Conservation (phyloP, 176 grass and related monocot genomes). For the Calamus simplicifolius region DNA sequence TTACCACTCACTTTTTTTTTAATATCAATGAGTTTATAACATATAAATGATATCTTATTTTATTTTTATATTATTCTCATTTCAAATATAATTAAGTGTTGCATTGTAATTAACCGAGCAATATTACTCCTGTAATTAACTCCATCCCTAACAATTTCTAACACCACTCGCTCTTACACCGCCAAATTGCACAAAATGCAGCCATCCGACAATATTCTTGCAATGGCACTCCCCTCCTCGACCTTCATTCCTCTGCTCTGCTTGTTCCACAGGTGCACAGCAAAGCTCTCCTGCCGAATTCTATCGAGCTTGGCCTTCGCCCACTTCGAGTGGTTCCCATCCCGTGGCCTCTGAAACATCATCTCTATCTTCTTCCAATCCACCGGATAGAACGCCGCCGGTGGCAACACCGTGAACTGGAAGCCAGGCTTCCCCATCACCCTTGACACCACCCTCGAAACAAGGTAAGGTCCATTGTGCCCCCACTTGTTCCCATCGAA, state of each 20-base stretch:
- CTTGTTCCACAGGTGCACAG: background rate
- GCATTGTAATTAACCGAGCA: too few species aligned
- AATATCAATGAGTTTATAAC: too few species aligned
- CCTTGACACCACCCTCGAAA: constrained; percentile 60
- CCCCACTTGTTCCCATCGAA: constrained; percentile 91
- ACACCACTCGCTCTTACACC: background rate
- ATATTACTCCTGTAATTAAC: too few species aligned
- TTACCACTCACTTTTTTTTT: too few species aligned
- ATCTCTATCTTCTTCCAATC: constrained; percentile 59
- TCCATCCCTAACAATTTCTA: too few species aligned
- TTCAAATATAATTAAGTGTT: too few species aligned
- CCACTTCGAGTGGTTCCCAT: constrained; percentile 32
- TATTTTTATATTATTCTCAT: too few species aligned
- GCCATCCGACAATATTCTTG: constrained; percentile 35
- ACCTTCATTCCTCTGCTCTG: background rate
- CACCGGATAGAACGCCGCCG: constrained; percentile 67
- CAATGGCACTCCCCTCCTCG: constrained; percentile 18
- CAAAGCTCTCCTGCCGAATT: constrained; percentile 25
- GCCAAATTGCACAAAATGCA: constrained; percentile 78
- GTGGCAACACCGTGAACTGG: constrained; percentile 49
- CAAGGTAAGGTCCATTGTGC: constrained; percentile 80
- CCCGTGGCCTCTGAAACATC: constrained; percentile 48
- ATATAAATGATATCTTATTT: too few species aligned
- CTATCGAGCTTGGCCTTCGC: constrained; percentile 43
- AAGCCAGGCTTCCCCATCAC: constrained; percentile 8